Evolutionary conservation across 2,329 filamentous ascomycete genomes (phyloP).

Genomic region (Fusarium sp.): DNA sequence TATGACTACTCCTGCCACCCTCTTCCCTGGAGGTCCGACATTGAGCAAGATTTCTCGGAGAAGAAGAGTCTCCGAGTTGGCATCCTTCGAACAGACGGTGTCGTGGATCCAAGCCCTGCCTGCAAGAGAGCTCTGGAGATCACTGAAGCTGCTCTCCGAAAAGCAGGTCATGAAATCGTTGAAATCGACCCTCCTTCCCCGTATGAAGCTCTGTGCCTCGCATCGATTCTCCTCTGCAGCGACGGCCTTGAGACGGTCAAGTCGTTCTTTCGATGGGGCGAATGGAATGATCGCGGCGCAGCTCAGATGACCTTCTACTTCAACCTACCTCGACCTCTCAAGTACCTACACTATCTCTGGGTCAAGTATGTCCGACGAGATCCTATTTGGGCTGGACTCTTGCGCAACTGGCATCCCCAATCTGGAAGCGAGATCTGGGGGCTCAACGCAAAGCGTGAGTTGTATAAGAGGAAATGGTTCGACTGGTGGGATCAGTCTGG

Average conservation of each 20-base stretch:
- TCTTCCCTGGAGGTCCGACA: slow-evolving; percentile 74
- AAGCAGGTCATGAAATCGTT: slow-evolving; percentile 77
- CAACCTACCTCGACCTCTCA: slow-evolving; percentile 73
- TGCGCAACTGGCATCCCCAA: slow-evolving; percentile 77
- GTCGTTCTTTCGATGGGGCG: slow-evolving; percentile 76
- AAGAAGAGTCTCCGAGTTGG: slow-evolving; percentile 75
- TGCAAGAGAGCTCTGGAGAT: slow-evolving; percentile 78
- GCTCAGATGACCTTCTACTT: slow-evolving; percentile 77
- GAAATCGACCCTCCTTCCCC: slow-evolving; percentile 70
- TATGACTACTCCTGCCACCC: slow-evolving; percentile 89
- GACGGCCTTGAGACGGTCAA: slow-evolving; percentile 84
- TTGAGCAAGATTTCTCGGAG: slow-evolving; percentile 65
- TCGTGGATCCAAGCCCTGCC: slow-evolving; percentile 86
- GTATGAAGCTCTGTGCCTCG: slow-evolving; percentile 77
- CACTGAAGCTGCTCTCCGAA: slow-evolving; percentile 71
- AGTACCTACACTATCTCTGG: slow-evolving; percentile 88
- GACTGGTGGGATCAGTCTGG: slow-evolving; percentile 80
- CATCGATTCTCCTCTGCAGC: slow-evolving; percentile 80
- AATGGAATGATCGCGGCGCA: slow-evolving; percentile 81
- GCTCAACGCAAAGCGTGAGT: slow-evolving; percentile 77
- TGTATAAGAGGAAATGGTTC: slow-evolving; percentile 79
- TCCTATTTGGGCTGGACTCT: slow-evolving; percentile 76
- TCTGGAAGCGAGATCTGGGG: slow-evolving; percentile 82
- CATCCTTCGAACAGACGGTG: slow-evolving; percentile 78
- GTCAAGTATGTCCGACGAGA: slow-evolving; percentile 84